Conservation (phyloP, 257 asterid species). For the Salvia rosmarinus region DNA sequence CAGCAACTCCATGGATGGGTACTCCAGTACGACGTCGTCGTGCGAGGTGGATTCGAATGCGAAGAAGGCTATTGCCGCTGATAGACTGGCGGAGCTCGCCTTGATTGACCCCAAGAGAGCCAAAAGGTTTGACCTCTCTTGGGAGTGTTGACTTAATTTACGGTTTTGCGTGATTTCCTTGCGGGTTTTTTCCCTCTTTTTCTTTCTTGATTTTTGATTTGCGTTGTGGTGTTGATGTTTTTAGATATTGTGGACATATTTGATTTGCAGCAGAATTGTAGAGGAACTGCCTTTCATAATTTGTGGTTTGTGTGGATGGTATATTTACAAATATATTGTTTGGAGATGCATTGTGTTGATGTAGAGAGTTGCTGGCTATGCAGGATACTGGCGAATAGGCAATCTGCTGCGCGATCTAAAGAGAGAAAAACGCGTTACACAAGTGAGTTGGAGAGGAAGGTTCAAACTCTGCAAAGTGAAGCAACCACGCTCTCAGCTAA, state of each 20-base stretch:
- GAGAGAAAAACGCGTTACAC: conserved; percentile 88
- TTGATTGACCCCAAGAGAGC: conserved; percentile 93
- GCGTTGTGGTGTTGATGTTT: not conserved
- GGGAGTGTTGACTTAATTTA: conserved; percentile 28
- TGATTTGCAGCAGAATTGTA: not conserved
- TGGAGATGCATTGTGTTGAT: conserved; percentile 24
- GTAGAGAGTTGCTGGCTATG: conserved; percentile 17
- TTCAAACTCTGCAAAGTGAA: conserved; percentile 88
- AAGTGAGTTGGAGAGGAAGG: conserved; percentile 88
- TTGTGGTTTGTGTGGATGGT: conserved; percentile 4
- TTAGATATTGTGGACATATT: not conserved
- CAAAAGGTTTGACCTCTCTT: conserved; percentile 59
- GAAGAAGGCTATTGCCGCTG: conserved; percentile 75
- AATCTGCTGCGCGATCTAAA: conserved; percentile 95
- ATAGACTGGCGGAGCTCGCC: conserved; percentile 77
- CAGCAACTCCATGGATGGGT: conserved; percentile 85
- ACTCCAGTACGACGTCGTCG: conserved; percentile 64
- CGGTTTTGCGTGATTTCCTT: not conserved
- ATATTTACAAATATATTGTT: not conserved
- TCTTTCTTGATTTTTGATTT: not conserved
- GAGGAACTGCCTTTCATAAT: not conserved
- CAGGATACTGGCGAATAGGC: conserved; percentile 94
- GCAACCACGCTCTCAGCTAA: conserved; percentile 93
- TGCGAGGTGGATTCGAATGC: conserved; percentile 62
- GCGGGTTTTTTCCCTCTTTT: not conserved